phyloP scores from a whole-genome alignment of 768 basidiomycete species.

The Phlegmacium glaucopus region DNA sequence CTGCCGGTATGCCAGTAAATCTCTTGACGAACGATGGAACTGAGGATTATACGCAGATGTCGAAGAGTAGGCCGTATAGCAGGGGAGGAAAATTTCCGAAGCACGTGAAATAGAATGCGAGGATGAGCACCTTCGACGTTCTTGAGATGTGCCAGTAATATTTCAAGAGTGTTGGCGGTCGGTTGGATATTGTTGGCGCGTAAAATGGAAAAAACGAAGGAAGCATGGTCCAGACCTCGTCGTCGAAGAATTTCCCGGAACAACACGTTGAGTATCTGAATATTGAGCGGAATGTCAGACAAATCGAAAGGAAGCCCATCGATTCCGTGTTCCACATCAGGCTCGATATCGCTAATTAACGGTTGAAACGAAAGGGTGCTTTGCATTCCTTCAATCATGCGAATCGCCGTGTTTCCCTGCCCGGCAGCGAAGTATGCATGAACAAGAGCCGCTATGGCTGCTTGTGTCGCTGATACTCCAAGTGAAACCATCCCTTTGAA shows the following conservation, averaged over 20 bases:
- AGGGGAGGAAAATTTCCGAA: slow-evolving; percentile 43
- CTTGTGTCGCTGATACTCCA: slow-evolving; percentile 42
- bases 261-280: slow-evolving; percentile 59
- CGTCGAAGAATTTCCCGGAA: slow-evolving; percentile 46
- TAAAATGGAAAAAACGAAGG: slow-evolving; percentile 54
- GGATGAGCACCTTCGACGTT: slow-evolving; percentile 41
- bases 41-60: slow-evolving; percentile 56
- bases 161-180: slow-evolving; percentile 51
- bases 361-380: slow-evolving; percentile 24
- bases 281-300: slow-evolving; percentile 32
- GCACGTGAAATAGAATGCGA: slow-evolving; percentile 41
- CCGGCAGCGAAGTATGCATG: slow-evolving; percentile 50
- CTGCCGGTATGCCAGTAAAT: slow-evolving; percentile 39
- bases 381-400: slow-evolving; percentile 48
- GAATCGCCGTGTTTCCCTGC: slow-evolving; percentile 46
- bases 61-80: slow-evolving; percentile 44
- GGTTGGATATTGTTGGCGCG: slow-evolving; percentile 43
- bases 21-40: slow-evolving; percentile 49
- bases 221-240: slow-evolving; percentile 48
- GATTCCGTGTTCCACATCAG: slow-evolving; percentile 1
- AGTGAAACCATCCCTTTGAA: slow-evolving; percentile 43
- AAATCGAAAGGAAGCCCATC: slow-evolving; percentile 15
- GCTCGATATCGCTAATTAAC: slow-evolving; percentile 4
- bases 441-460: slow-evolving; percentile 51
- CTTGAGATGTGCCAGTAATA: slow-evolving; percentile 52